Evolutionary conservation across 2,329 filamentous ascomycete genomes (phyloP), one percentile per base, ranked within the genome.

Genomic region (Aphanocladium album): DNA sequence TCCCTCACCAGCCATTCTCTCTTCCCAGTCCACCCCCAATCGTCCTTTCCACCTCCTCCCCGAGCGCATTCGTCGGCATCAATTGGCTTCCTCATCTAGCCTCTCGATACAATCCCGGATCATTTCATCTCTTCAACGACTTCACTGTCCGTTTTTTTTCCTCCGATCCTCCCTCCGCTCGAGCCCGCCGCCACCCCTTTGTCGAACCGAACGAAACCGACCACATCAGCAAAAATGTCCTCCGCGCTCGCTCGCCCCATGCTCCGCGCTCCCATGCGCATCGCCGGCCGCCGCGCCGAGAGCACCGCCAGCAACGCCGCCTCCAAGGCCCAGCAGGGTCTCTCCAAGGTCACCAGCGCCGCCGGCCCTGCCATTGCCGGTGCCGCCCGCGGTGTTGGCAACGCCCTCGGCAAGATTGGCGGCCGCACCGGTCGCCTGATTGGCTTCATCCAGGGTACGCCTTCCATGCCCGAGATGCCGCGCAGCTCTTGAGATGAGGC

Each of bases 371-470:
- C 87, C 63, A 81, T 96, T 69, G 82, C 84, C 68, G 87, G 85
- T 72, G 90, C 89, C 68, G 89, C 89, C 61, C 84, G 85, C 72
- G 83, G 85, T 60, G 77, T 88, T 67, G 78, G 81, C 67, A 84
- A 79, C 71, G 86, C 89, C 61, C 77, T 96, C 68, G 81, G 85
- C 74, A 89, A 86, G 78, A 83, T 93, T 73, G 93, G 92, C 71
- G 93, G 93, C 71, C 86, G 89, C 70, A 93, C 91, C 64, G 92
- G 91, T 70, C 86, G 83, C 76, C 72, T 93, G 67, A 84, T 96
- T 74, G 82, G 81, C 68, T 90, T 93, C 71, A 81, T 95, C 71
- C 90, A 97, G 83, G 89, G 95, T 98, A 85, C 79, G 92, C 80
- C 5, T 2, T 57, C 46, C 23, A 39, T 54, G 23, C 16, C 14